phyloP scores from a whole-genome alignment of 2,329 filamentous ascomycete genomes.

The Fusarium torulosum region DNA sequence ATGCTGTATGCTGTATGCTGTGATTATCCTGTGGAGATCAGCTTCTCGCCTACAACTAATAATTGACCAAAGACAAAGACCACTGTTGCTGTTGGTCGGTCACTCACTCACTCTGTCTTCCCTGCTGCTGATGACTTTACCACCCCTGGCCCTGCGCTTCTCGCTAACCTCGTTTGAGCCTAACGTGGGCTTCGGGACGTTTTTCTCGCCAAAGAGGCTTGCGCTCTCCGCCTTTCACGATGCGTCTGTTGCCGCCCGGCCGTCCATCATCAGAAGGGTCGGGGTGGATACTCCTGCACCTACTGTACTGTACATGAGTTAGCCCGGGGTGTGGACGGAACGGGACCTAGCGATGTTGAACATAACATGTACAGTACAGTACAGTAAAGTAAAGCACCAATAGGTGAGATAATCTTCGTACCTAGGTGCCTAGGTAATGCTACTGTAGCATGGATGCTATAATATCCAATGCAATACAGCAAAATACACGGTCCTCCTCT shows the following conservation, averaged over 20 bases:
- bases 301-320: not conserved
- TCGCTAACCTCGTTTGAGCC: conserved; percentile 26
- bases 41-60: conserved; percentile 4
- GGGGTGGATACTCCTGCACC: conserved; percentile 24
- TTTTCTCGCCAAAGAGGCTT: conserved; percentile 42
- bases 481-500: not conserved
- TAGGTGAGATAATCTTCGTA: no score
- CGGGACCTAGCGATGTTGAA: conserved; percentile 4
- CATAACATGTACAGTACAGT: not conserved
- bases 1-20: no score
- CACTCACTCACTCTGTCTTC: conserved; percentile 17
- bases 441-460: not conserved
- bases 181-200: conserved; percentile 41
- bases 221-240: conserved; percentile 55
- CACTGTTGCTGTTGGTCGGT: conserved; percentile 26
- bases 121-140: conserved; percentile 28
- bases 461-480: not conserved
- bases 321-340: conserved; percentile 13
- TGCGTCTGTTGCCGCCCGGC: conserved; percentile 58
- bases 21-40: conserved; percentile 32
- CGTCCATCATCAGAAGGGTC: conserved; percentile 45
- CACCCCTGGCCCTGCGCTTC: conserved; percentile 15
- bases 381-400: no score
- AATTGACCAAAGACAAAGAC: no score
- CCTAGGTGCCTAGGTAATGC: not conserved